Evolutionary conservation across 1,284 basidiomycete genomes (phyloP), one percentile per base, ranked within the genome.

Genomic region (Cutaneotrichosporon arboriforme): DNA sequence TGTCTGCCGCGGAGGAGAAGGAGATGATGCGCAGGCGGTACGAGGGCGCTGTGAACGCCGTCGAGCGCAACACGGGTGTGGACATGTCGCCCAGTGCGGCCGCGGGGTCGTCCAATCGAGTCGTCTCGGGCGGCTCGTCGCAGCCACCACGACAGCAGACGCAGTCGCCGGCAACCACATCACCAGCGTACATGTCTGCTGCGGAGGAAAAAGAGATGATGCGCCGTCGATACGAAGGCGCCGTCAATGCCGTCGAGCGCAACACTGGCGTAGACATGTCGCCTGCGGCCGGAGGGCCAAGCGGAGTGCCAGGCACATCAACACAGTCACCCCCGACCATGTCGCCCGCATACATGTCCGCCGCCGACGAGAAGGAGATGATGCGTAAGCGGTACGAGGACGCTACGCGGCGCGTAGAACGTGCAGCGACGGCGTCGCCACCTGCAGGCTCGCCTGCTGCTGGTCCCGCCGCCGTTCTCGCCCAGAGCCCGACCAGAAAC

Each of bases 11-110:
- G 35, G 46, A 60, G 38, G 60, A 62, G 37, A 62, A 62, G 52
- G 61, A 60, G 3, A 20, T 42, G 38, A 62, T 62, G 61, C 50
- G 60, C 4, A n/a, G 42, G 22, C 42, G 55, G 33, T 62, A 55
- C 49, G 59, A 58, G 42, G 52, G 52, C 57, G 82, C 80, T 2
- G 81, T 81, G 55, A 83, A 86, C 15, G 46, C 52, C 8, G 63
- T 65, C 7, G 52, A 46, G 8, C 44, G 38, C 38, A 20, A 15
- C 2, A 20, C 44, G 47, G 43, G 36, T 8, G 20, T 26, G 3
- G 12, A 15, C 22, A 12, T 36, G 12, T 17, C 37, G 4, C 4
- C 31, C n/a, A n/a, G n/a, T 31, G 39, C 17, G 18, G 33, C 34
- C 33, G 15, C 36, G 13, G 14, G 5, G 14, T n/a, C n/a, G n/a